phyloP scores from a whole-genome alignment of 2,329 filamentous ascomycete species.

The Neonectria neomacrospora region DNA sequence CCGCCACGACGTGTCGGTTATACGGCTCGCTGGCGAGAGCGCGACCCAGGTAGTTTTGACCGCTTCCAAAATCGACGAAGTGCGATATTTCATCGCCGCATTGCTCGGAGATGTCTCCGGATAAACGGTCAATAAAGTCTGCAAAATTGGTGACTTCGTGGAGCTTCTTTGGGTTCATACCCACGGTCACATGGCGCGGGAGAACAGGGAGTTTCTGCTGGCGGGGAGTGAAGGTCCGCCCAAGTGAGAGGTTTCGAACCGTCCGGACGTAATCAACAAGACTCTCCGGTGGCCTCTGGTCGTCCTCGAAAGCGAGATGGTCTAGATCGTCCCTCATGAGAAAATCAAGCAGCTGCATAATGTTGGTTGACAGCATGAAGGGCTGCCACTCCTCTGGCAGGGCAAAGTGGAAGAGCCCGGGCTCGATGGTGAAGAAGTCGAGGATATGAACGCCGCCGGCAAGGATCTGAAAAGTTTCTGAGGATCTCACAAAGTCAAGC shows the following conservation, averaged over 20 bases:
- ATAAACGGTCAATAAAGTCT: slow-evolving; percentile 76
- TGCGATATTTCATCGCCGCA: slow-evolving; percentile 76
- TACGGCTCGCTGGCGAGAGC: slow-evolving; percentile 87
- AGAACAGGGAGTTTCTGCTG: slow-evolving; percentile 65
- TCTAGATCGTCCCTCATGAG: slow-evolving; percentile 81
- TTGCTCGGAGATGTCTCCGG: slow-evolving; percentile 66
- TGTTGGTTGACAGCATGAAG: slow-evolving; percentile 77
- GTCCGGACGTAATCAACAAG: slow-evolving; percentile 78
- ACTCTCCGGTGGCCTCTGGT: slow-evolving; percentile 59
- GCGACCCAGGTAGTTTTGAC: slow-evolving; percentile 94
- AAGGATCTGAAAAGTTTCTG: slow-evolving; percentile 83
- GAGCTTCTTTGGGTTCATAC: slow-evolving; percentile 96
- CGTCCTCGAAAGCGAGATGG: slow-evolving; percentile 38
- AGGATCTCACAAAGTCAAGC: slow-evolving; percentile 78
- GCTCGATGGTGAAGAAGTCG: slow-evolving; percentile 91
- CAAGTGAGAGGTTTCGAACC: slow-evolving; percentile 76
- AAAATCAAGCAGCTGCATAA: slow-evolving; percentile 82
- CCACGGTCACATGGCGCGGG: slow-evolving; percentile 78
- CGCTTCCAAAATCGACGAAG: slow-evolving; percentile 94
- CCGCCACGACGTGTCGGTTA: slow-evolving; percentile 86
- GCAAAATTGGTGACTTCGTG: slow-evolving; percentile 95
- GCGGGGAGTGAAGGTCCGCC: slow-evolving; percentile 65
- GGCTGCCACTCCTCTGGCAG: slow-evolving; percentile 83
- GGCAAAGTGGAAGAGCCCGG: slow-evolving; percentile 82
- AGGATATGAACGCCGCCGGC: slow-evolving; percentile 97